Conservation (phyloP, 345 rosid genomes). For the Anacardium occidentale region DNA sequence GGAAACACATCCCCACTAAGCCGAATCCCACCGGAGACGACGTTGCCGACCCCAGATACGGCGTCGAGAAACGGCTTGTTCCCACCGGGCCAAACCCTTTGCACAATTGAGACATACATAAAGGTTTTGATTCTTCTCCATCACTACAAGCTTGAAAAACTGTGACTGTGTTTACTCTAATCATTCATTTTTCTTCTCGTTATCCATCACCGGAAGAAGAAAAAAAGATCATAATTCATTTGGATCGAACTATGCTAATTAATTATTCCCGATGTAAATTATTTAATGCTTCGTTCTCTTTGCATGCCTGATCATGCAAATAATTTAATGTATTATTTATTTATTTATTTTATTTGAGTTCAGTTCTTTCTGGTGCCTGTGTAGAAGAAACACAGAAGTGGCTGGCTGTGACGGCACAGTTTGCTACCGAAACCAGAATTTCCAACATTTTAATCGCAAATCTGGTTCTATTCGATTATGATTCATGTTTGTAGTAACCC, state of each 20-base stretch:
- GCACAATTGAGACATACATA: slow-evolving; percentile 52
- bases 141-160: no score
- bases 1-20: not conserved
- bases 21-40: slow-evolving; percentile 29
- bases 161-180: not conserved
- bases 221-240: not conserved
- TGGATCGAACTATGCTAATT: slow-evolving; percentile 1
- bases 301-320: slow-evolving; percentile 26
- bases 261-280: not conserved
- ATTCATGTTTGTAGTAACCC: not conserved
- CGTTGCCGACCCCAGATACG: slow-evolving; percentile 48
- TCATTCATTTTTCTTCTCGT: not conserved
- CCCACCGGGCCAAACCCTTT: slow-evolving; percentile 84
- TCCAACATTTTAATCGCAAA: not conserved
- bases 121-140: not conserved
- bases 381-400: slow-evolving; percentile 10
- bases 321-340: slow-evolving; percentile 9
- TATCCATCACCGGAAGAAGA: slow-evolving; percentile 10
- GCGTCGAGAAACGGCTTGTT: slow-evolving; percentile 57
- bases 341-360: slow-evolving; percentile 11
- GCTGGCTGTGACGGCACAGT: slow-evolving; percentile 48
- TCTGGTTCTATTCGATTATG: not conserved
- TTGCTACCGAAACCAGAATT: slow-evolving; percentile 24
- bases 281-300: not conserved
- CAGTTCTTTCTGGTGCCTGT: not conserved